Evolutionary conservation across 2,329 filamentous ascomycete genomes (phyloP).

Genomic region (Chrysosporium keratinophilum): DNA sequence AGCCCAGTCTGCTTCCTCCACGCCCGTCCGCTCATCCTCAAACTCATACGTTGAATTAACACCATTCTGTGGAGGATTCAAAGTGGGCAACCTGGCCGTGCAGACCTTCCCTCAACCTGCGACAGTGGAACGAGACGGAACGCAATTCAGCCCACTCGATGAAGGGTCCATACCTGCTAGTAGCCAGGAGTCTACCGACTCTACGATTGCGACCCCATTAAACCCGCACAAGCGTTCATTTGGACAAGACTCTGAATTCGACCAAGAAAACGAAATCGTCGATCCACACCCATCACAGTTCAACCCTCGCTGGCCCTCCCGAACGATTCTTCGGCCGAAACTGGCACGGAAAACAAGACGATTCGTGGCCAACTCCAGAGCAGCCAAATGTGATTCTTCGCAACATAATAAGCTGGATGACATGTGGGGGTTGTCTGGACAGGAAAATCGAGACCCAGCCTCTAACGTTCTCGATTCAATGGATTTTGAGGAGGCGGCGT

Average conservation of each 20-base stretch:
- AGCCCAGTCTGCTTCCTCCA: conserved; percentile 18
- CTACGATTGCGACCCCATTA: conserved; percentile 18
- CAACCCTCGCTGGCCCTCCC: conserved; percentile 11
- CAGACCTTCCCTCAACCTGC: conserved; percentile 40
- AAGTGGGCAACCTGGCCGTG: conserved; percentile 56
- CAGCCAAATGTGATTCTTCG: conserved; percentile 8
- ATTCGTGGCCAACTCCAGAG: conserved; percentile 17
- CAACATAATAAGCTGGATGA: conserved; percentile 9
- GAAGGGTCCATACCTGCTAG: conserved; percentile 32
- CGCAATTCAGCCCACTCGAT: conserved; percentile 28
- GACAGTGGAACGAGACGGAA: conserved; percentile 18
- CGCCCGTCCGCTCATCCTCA: conserved; percentile 13
- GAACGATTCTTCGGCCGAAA: conserved; percentile 28
- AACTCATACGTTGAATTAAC: conserved; percentile 50
- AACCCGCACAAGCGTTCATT: conserved; percentile 37
- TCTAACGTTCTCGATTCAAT: conserved; percentile 16
- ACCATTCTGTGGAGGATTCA: conserved; percentile 73
- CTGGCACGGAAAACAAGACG: conserved; percentile 19
- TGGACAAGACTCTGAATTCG: conserved; percentile 24
- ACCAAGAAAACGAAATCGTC: conserved; percentile 30
- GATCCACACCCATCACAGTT: neutral
- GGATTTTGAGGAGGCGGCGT: conserved; percentile 38
- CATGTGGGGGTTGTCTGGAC: conserved; percentile 10
- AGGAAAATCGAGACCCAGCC: conserved; percentile 13
- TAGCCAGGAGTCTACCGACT: conserved; percentile 30